phyloP scores from a whole-genome alignment of 495 filamentous ascomycete genomes.

The Podospora australis region DNA sequence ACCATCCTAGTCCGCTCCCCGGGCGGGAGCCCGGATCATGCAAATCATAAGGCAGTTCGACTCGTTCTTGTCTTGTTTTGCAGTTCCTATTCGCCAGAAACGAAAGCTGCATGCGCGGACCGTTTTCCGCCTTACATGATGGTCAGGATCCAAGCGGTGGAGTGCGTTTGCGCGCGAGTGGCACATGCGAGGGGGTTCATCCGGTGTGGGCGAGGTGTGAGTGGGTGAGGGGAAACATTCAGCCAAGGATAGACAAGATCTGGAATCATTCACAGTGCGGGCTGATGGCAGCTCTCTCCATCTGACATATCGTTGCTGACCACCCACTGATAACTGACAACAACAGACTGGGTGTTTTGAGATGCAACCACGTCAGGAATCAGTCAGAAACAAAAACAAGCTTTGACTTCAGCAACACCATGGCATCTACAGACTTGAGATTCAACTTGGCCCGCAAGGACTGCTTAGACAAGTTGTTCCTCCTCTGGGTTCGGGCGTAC shows the following conservation, averaged over 20 bases:
- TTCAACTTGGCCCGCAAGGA: too few relatives aligned
- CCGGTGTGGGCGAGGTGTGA: conserved; percentile 10
- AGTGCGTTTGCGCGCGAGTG: conserved; percentile 8
- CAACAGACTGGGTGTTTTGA: too few relatives aligned
- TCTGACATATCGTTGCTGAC: background rate
- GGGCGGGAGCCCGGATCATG: conserved; percentile 26
- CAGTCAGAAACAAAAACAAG: too few relatives aligned
- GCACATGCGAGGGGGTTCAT: conserved; percentile 11
- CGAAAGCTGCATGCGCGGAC: conserved; percentile 33
- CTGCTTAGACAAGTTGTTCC: too few relatives aligned
- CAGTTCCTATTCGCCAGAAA: conserved; percentile 27
- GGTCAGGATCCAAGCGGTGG: conserved; percentile 25
- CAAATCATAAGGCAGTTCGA: conserved; percentile 30
- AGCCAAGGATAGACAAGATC: background rate
- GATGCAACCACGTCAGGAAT: too few relatives aligned
- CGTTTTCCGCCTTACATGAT: conserved; percentile 38
- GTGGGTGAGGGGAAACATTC: conserved; percentile 5
- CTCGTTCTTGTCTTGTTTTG: conserved; percentile 14
- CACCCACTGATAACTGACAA: background rate
- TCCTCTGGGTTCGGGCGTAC: too few relatives aligned
- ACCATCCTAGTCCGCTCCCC: background rate
- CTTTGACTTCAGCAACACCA: too few relatives aligned
- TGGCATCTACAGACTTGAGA: too few relatives aligned
- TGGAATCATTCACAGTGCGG: conserved; percentile 1
- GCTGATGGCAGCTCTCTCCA: background rate